Percentiles rank a stretch among this genome's conserved stretches.
phyloP scores from a whole-genome alignment of 257 asterid genomes.

The Oldenlandia corymbosa region DNA sequence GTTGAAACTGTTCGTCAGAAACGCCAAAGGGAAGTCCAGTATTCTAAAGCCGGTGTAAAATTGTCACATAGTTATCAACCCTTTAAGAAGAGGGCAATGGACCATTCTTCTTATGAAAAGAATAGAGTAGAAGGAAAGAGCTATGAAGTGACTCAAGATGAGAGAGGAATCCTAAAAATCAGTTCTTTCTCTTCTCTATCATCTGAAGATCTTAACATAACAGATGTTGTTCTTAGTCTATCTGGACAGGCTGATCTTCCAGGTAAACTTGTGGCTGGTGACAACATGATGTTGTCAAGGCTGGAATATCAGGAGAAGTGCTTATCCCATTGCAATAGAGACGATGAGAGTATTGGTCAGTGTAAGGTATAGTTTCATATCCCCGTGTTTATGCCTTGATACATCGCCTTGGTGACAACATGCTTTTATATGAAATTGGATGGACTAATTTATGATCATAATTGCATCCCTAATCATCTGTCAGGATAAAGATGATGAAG shows the following conservation, averaged over 20 bases:
- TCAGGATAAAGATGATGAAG: constrained; percentile 37
- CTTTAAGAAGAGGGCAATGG: constrained; percentile 37
- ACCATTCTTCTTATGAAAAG: constrained; percentile 17
- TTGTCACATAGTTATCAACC: constrained; percentile 43
- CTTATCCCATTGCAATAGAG: constrained; percentile 13
- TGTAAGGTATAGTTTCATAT: constrained; percentile 33
- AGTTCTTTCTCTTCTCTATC: constrained; percentile 12
- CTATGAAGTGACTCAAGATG: constrained; percentile 19
- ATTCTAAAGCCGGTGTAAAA: constrained; percentile 60
- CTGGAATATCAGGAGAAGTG: constrained; percentile 25
- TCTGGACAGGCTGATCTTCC: constrained; percentile 24
- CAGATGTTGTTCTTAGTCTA: constrained; percentile 16
- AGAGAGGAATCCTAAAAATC: constrained; percentile 16
- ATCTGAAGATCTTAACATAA: constrained; percentile 22
- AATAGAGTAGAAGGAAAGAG: constrained; percentile 20
- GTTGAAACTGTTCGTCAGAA: constrained; percentile 81
- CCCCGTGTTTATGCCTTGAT: constrained; percentile 1
- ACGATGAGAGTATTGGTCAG: too few relatives aligned
- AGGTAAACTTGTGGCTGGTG: constrained; percentile 24
- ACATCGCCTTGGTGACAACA: background rate
- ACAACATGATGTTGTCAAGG: constrained; percentile 18
- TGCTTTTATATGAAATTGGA: too few relatives aligned
- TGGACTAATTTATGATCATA: background rate
- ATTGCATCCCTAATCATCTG: background rate
- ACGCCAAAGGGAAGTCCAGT: constrained; percentile 70